Conservation (phyloP, 208 protist species). For the Trichomonas gallinae region DNA sequence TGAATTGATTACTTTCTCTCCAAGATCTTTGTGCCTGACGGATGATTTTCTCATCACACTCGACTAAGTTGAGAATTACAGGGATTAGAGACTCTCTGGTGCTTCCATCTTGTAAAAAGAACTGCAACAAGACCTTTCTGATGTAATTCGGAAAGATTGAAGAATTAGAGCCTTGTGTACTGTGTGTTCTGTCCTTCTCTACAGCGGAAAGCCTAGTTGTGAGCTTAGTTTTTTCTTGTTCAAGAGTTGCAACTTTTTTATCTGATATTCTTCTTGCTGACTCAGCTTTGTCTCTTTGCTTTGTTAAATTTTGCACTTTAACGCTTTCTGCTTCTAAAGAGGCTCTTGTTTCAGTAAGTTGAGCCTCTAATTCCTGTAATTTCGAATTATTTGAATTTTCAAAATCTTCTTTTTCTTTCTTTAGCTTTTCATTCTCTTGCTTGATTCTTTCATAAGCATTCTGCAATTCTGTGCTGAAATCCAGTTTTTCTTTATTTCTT, state of each 20-base stretch:
- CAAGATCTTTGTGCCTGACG: neutral
- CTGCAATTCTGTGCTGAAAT: neutral
- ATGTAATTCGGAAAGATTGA: neutral
- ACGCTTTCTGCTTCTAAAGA: neutral
- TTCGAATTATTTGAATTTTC: no score
- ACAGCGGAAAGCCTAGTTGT: neutral
- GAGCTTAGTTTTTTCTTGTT: neutral
- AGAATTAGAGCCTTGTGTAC: no score
- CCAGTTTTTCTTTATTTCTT: neutral
- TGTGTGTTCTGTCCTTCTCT: neutral
- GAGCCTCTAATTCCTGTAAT: neutral
- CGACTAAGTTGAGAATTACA: neutral
- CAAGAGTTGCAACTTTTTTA: neutral
- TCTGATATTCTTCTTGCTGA: neutral
- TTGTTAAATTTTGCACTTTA: neutral
- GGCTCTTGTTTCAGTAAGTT: neutral
- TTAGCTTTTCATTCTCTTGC: neutral
- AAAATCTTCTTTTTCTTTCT: neutral
- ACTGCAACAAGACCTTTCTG: neutral
- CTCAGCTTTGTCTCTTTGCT: neutral
- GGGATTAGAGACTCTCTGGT: neutral
- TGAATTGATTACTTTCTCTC: neutral
- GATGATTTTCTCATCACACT: slow-evolving; percentile 8
- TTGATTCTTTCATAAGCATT: neutral
- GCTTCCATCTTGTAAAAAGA: neutral